Evolutionary conservation across 2,329 filamentous ascomycete genomes (phyloP).

Genomic region (Fusarium goolgardi): DNA sequence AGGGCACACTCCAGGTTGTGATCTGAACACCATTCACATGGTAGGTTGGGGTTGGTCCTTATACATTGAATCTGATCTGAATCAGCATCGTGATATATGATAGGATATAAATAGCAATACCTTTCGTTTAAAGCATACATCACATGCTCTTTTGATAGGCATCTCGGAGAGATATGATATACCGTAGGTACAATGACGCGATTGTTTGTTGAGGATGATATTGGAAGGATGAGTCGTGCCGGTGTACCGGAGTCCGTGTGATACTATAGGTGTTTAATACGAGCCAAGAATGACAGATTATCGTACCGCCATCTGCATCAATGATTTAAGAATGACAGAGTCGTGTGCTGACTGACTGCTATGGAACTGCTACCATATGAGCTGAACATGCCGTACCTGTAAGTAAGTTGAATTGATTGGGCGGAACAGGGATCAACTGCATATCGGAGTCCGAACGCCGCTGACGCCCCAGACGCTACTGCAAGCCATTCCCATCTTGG

Average conservation of each 20-base stretch:
- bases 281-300: not conserved
- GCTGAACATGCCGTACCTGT: not conserved
- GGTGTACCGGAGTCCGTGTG: not conserved
- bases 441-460: slow-evolving; percentile 1
- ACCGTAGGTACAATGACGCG: not conserved
- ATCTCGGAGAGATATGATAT: not conserved
- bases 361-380: no score
- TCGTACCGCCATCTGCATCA: not conserved
- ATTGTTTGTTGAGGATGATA: not conserved
- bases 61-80: slow-evolving; percentile 3
- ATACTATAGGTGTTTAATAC: not conserved
- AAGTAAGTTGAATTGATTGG: not conserved
- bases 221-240: not conserved
- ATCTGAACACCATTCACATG: slow-evolving; percentile 1
- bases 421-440: not conserved
- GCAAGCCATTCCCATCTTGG: not conserved
- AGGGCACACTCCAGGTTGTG: slow-evolving; percentile 2
- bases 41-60: not conserved
- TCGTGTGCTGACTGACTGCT: no score
- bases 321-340: no score
- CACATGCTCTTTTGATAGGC: slow-evolving; percentile 10
- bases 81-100: not conserved
- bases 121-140: slow-evolving; percentile 11
- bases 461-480: not conserved
- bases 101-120: not conserved